These are phyloP conservation scores for Golubevia sp. DNA, from an alignment of 1,284 basidiomycete species.

Conservation along the genomic window DNA sequence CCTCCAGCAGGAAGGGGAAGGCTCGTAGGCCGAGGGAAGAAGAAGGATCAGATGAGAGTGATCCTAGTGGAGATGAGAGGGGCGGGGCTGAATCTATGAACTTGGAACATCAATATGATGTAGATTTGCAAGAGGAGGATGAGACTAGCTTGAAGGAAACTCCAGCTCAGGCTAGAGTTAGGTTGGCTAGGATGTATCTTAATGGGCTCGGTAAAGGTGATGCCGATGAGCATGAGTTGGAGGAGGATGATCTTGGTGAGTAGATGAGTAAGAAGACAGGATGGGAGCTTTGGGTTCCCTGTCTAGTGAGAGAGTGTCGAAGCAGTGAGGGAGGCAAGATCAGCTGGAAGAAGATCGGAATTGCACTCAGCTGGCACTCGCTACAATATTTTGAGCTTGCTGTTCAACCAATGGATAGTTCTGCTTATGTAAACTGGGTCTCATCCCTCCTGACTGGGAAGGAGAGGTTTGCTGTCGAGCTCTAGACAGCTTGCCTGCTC, in stretches of 20 bases:
- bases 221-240: not conserved
- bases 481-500: too few relatives aligned
- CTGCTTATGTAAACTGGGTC: too few relatives aligned
- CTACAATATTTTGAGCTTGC: too few relatives aligned
- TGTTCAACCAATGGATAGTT: too few relatives aligned
- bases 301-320: too few relatives aligned
- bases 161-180: conserved; percentile 86
- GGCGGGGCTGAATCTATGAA: conserved; percentile 36
- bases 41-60: conserved; percentile 18
- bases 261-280: conserved; percentile 24
- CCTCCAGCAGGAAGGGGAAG: not conserved
- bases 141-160: conserved; percentile 68
- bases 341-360: too few relatives aligned
- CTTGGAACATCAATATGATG: conserved; percentile 30
- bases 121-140: conserved; percentile 23
- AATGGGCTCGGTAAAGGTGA: conserved; percentile 69
- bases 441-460: not conserved
- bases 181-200: conserved; percentile 87
- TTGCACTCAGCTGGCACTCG: too few relatives aligned
- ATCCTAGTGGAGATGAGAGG: conserved; percentile 17
- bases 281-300: too few relatives aligned
- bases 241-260: conserved; percentile 73
- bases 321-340: too few relatives aligned
- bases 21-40: conserved; percentile 4
- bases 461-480: conserved; percentile 23